These are phyloP conservation scores for Aurinia saxatilis DNA, from an alignment of 345 rosid genomes.

Conservation along the genomic window DNA sequence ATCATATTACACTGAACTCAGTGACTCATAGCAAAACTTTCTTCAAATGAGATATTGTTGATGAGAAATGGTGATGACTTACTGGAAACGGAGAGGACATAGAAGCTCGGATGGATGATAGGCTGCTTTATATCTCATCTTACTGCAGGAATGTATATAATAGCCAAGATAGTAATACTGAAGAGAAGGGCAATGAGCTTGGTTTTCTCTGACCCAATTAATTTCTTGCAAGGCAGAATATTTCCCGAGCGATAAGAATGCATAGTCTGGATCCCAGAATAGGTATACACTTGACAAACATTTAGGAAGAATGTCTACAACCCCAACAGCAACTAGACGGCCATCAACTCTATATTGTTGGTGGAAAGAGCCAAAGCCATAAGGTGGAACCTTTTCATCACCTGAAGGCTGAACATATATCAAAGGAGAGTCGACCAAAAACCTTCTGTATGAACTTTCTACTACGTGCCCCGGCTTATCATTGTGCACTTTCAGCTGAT, in stretches of 20 bases:
- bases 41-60: constrained; percentile 7
- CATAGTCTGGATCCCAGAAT: constrained; percentile 98
- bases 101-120: constrained; percentile 93
- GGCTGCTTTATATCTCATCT: constrained; percentile 98
- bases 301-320: constrained; percentile 82
- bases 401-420: constrained; percentile 54
- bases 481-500: constrained; percentile 82
- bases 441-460: constrained; percentile 56
- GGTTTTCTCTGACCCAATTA: constrained; percentile 67
- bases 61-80: constrained; percentile 28
- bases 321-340: constrained; percentile 85
- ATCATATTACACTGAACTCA: not conserved
- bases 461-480: constrained; percentile 51
- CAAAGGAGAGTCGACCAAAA: constrained; percentile 85
- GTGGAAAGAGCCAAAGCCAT: constrained; percentile 97
- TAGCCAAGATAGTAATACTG: constrained; percentile 94
- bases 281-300: constrained; percentile 93
- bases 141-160: constrained; percentile 90
- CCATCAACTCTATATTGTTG: constrained; percentile 88
- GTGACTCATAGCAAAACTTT: not conserved
- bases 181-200: constrained; percentile 59
- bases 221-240: constrained; percentile 91
- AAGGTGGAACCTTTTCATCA: constrained; percentile 59
- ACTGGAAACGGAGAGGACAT: constrained; percentile 88
- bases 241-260: constrained; percentile 78